phyloP scores from a whole-genome alignment of 805 yeast species.

The Sugiyamaella boreocaroliniensis region DNA sequence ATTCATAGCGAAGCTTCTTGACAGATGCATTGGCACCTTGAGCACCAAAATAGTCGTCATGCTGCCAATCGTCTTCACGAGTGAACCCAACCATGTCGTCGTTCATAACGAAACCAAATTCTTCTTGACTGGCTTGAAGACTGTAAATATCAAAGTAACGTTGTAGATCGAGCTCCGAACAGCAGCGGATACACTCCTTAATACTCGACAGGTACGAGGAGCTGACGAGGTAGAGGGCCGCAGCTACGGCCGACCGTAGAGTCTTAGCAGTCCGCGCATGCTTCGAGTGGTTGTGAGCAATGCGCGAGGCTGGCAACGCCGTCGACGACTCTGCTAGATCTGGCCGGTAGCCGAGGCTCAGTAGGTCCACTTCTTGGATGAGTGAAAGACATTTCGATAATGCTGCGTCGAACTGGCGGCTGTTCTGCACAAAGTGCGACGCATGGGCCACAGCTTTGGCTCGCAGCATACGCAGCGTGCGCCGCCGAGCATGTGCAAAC shows the following conservation, averaged over 20 bases:
- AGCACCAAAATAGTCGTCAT: slow-evolving; percentile 20
- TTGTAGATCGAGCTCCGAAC: slow-evolving; percentile 32
- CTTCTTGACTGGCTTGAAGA: slow-evolving; percentile 24
- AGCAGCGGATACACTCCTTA: slow-evolving; percentile 25
- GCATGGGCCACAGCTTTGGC: slow-evolving; percentile 25
- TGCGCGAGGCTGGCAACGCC: slow-evolving; percentile 7
- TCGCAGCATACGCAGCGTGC: slow-evolving; percentile 26
- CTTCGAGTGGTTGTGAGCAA: slow-evolving; percentile 2
- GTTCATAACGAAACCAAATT: slow-evolving; percentile 9
- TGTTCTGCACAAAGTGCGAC: slow-evolving; percentile 19
- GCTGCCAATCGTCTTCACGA: slow-evolving; percentile 1
- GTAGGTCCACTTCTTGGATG: slow-evolving; percentile 28
- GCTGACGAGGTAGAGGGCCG: slow-evolving; percentile 27
- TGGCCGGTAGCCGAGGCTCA: slow-evolving; percentile 23
- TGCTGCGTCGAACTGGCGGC: slow-evolving; percentile 27
- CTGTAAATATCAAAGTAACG: slow-evolving; percentile 42
- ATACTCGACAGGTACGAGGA: slow-evolving; percentile 30
- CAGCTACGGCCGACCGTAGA: slow-evolving; percentile 29
- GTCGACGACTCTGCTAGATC: slow-evolving; percentile 7
- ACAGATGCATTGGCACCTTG: slow-evolving; percentile 24
- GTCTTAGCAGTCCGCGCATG: slow-evolving; percentile 22
- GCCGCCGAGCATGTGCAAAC: slow-evolving; percentile 30
- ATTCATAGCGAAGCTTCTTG: slow-evolving; percentile 26
- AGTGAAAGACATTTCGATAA: slow-evolving; percentile 22
- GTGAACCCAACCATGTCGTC: slow-evolving; percentile 7